A percentile compares a stretch with the other conserved stretches of the same genome.
Conservation (phyloP, 2,329 filamentous ascomycete species). For the Ophiostoma populinum region DNA sequence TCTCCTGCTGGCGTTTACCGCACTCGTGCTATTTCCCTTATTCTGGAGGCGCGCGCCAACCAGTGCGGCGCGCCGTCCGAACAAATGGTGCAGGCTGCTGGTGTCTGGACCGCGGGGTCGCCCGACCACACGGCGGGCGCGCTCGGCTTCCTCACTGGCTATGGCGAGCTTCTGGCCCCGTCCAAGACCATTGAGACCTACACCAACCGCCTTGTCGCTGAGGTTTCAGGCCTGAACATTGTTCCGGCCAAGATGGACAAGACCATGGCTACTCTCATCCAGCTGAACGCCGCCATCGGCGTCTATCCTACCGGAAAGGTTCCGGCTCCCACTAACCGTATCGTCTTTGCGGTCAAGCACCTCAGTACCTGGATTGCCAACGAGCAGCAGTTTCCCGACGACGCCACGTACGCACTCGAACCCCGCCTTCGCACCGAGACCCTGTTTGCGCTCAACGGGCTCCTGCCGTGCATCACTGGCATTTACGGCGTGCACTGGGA, state of each 20-base stretch:
- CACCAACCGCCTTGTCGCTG: conserved; percentile 42
- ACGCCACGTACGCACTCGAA: conserved; percentile 15
- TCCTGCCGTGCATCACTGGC: conserved; percentile 60
- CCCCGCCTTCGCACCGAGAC: conserved; percentile 30
- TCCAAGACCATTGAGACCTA: conserved; percentile 34
- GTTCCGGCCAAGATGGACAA: conserved; percentile 22
- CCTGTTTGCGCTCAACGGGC: conserved; percentile 36
- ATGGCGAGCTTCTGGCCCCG: conserved; percentile 30
- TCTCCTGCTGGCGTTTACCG: conserved; percentile 32
- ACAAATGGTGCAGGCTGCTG: conserved; percentile 16
- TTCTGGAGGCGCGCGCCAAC: conserved; percentile 27
- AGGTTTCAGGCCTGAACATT: conserved; percentile 30
- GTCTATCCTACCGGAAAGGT: conserved; percentile 34
- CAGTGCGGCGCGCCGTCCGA: conserved; percentile 8
- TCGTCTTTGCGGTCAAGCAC: conserved; percentile 71
- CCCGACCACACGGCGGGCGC: conserved; percentile 29
- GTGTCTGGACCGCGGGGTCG: conserved; percentile 26
- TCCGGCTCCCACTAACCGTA: conserved; percentile 45
- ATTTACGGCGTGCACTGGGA: conserved; percentile 86
- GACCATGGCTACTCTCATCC: conserved; percentile 30
- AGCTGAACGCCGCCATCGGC: conserved; percentile 34
- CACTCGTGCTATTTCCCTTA: conserved; percentile 30
- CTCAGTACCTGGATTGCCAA: conserved; percentile 47
- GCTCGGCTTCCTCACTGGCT: conserved; percentile 31
- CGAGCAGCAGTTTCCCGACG: not conserved